Base-by-base conservation (phyloP, 805 yeast genomes). In the Starmera pachycereana region DNA sequence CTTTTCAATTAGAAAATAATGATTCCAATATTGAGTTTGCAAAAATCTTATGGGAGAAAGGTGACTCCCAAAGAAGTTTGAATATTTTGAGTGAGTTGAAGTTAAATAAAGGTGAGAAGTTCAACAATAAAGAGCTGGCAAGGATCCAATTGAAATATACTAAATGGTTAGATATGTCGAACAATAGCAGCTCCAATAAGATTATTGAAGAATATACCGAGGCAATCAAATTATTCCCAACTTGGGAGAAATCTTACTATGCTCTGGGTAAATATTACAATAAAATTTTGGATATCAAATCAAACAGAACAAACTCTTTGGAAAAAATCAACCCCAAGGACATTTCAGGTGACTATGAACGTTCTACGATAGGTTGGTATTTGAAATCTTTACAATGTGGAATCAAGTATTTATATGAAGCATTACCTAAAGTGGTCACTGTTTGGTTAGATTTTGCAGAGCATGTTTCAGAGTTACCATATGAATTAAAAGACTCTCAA, bases 361-460 rank as follows among this genome's bases (percentile, higher is more conserved):
- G 62, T 18, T 68, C 67, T 14, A 73, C 81, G 31, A 72, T 84
- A 8, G 55, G 67, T 8, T 64, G 71, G 33, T 83, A 81, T 51
- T 60, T 77, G 29, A 67, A 72, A 29, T 75, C 90, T 0, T 67
- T 85, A 22, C 68, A 70, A 9, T 65, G 68, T 33, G 87, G 92
- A 1, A 69, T 78, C 3, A 69, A 74, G 31, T 81, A 77, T 52
- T 71, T 85, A 2, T 78, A 78, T 53, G 97, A 92, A 59, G 81
- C 90, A 0, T 62, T 92, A 16, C 97, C 98, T 0, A 88, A 87
- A 51, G 73, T 86, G n/a, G 71, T 89, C 6, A 87, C 96, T 0
- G 71, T 85, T 8, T 92, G 98, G 98, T 64, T 92, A 19, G 96
- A 89, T 50, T 83, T 81, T 56, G 76, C 69, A 4, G 55, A 61